Evolutionary conservation across 2,329 filamentous ascomycete species (phyloP).

Genomic region (Arthrinium phaeospermum): DNA sequence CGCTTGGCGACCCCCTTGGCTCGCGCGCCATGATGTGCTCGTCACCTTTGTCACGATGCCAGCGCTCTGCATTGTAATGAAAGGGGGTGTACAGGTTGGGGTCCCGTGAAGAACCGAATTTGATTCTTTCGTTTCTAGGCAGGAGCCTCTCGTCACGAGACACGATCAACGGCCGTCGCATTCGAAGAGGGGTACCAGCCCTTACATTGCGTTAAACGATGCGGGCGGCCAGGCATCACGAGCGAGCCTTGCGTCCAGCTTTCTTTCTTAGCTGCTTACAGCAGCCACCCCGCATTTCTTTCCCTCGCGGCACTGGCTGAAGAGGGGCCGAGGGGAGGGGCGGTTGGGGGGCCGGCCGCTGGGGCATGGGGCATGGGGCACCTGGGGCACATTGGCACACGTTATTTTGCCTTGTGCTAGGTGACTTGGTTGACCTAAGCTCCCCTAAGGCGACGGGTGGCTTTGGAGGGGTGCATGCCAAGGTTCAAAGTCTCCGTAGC

Average conservation of each 20-base stretch:
- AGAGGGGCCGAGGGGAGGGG: constrained; percentile 5
- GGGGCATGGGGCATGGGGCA: too few relatives aligned
- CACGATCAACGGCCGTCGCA: not conserved
- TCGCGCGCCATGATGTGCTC: not conserved
- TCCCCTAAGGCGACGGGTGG: not conserved
- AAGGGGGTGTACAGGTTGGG: not conserved
- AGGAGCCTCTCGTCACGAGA: not conserved
- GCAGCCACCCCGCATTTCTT: not conserved
- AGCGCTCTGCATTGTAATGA: not conserved
- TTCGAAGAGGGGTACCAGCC: not conserved
- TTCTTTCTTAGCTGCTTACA: not conserved
- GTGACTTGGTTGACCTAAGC: not conserved
- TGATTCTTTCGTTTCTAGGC: not conserved
- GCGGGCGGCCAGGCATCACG: not conserved
- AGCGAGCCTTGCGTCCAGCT: constrained; percentile 12
- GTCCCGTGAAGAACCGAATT: not conserved
- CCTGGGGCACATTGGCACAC: not conserved
- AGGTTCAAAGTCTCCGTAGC: not conserved
- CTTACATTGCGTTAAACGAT: constrained; percentile 2
- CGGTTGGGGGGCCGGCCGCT: not conserved
- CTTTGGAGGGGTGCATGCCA: constrained; percentile 17
- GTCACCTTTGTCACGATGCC: not conserved
- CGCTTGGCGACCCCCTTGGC: not conserved
- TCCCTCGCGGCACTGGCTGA: not conserved
- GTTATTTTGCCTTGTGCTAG: not conserved